These are phyloP conservation scores for Kuraishia ogatae DNA, from an alignment of 805 yeast species.

Conservation along the genomic window DNA sequence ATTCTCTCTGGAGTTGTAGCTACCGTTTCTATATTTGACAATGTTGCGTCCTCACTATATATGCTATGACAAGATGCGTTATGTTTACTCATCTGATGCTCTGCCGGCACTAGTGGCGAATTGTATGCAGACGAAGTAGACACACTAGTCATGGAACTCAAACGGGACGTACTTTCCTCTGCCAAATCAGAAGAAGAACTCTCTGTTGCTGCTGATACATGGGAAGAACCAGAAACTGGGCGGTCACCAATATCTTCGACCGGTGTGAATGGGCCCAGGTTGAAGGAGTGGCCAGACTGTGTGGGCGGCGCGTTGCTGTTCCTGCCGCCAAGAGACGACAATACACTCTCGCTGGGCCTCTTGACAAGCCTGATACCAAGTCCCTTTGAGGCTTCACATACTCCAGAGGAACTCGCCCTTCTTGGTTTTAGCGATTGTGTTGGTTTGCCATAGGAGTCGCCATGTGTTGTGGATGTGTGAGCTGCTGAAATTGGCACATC, in stretches of 20 bases:
- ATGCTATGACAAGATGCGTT: neutral
- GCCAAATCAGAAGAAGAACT: conserved; percentile 12
- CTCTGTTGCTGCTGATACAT: neutral
- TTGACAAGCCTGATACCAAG: conserved; percentile 15
- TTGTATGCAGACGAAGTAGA: neutral
- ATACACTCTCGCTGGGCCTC: conserved; percentile 19
- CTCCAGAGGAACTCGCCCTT: neutral
- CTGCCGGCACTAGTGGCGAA: neutral
- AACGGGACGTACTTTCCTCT: conserved; percentile 5
- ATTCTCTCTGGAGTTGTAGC: neutral
- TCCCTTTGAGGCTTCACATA: conserved; percentile 6
- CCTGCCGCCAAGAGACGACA: neutral
- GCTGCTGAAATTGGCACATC: conserved; percentile 1
- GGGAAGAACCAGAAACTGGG: neutral
- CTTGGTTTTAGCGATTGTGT: neutral
- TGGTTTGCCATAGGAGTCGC: neutral
- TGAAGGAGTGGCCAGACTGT: too few relatives aligned
- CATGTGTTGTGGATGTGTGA: conserved; percentile 1
- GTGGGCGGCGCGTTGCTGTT: too few relatives aligned
- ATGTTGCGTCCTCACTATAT: neutral
- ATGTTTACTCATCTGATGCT: neutral
- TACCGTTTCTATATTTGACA: neutral
- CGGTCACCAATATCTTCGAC: neutral
- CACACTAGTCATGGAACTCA: conserved; percentile 2
- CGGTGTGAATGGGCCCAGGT: neutral